These are phyloP conservation scores for Ganoderma lucidum DNA, from an alignment of 1,284 basidiomycete genomes.

Conservation along the genomic window DNA sequence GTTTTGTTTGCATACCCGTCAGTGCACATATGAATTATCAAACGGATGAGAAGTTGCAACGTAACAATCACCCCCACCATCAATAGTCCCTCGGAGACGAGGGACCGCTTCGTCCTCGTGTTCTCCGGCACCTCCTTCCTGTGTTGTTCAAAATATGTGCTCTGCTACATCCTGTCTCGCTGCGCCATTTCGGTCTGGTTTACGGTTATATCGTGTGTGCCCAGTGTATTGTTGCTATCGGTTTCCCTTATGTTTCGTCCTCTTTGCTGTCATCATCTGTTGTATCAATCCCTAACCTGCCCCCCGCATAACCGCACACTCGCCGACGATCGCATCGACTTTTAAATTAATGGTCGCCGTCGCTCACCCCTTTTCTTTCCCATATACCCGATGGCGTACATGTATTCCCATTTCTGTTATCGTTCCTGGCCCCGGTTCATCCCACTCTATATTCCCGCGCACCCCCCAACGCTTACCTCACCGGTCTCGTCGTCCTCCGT, in stretches of 20 bases:
- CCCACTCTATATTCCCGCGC: neutral
- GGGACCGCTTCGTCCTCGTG: neutral
- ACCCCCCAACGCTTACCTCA: neutral
- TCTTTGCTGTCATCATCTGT: conserved; percentile 19
- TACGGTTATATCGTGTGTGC: conserved; percentile 3
- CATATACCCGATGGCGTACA: conserved; percentile 10
- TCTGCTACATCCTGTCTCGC: neutral
- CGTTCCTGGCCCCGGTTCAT: neutral
- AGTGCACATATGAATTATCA: conserved; percentile 18
- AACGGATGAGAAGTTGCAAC: conserved; percentile 13
- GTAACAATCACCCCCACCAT: neutral
- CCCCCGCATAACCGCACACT: conserved; percentile 2
- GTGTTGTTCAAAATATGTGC: conserved; percentile 5
- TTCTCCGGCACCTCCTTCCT: neutral
- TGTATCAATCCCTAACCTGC: conserved; percentile 7
- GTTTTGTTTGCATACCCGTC: neutral
- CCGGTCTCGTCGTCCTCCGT: neutral
- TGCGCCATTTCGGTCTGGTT: neutral
- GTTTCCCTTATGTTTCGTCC: conserved; percentile 7
- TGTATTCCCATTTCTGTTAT: conserved; percentile 14
- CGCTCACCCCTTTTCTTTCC: neutral
- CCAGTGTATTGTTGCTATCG: conserved; percentile 18
- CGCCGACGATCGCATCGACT: neutral
- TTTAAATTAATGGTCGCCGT: conserved; percentile 2
- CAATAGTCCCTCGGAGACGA: neutral